Base-by-base conservation (phyloP, 768 basidiomycete genomes). In the Hemileccinum rubropunctum region DNA sequence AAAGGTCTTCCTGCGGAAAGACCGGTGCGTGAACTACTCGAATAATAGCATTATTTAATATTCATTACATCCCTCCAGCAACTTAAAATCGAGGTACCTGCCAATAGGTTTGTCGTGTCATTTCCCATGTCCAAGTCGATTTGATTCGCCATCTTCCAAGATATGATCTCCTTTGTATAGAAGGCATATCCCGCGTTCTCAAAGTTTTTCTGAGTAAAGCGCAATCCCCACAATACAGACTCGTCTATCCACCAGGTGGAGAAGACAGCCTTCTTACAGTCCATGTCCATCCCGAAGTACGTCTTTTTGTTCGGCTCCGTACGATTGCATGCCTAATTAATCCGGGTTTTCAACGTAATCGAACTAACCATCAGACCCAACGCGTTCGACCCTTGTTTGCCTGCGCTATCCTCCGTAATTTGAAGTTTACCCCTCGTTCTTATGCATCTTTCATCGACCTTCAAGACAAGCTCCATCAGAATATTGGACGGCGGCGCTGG, bases 401-500 rank as follows among this genome's bases (percentile, higher is more conserved):
- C 6, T 87, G 87, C 48, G 95, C 94, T 10, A 75, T 98, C 50
- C 78, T 99, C 41, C 89, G 97, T 55, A 88, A 95, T 61, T 72
- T 98, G 62, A 84, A 82, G 58, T 95, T 99, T 73, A 91, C 90
- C 26, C 83, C 83, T 37, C 77, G 80, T 45, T 93, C 91, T 34
- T 98, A 98, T 65, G 89, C 88, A 21, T 94, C 91, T 54, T 98
- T 99, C 81, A 95, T 99, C 59, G 97, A 98, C 65, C 74, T 99
- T n/a, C 97, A 99, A 72, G 97, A 99, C 66, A 99, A 98, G 70
- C 77, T 99, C 43, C 97, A 99, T 66, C 89, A 95, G 63, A 99
- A 99, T 69, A 81, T 99, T 30, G 94, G 91, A 62, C 78, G 97
- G 50, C 77, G 88, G 56, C 77, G 97, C 50, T 90, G 88, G 63